phyloP scores from a whole-genome alignment of 1,284 basidiomycete genomes.

The Apiotrichum brassicae region DNA sequence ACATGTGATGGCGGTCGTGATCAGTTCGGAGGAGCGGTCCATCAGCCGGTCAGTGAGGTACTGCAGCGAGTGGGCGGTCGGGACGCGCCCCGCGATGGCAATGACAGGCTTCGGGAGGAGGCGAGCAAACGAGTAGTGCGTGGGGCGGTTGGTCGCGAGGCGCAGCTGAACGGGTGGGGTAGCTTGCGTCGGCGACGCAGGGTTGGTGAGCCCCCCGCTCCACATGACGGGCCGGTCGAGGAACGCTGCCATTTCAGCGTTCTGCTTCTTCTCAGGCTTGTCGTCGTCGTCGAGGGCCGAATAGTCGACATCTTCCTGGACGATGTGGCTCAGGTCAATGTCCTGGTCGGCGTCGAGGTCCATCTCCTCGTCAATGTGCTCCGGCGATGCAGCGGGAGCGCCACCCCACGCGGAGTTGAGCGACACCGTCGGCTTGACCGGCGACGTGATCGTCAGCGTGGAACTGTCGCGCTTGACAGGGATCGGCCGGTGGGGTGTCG shows the following conservation, averaged over 20 bases:
- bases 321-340: constrained; percentile 39
- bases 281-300: constrained; percentile 2
- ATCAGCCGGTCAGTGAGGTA: constrained; percentile 69
- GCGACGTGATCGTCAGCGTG: neutral
- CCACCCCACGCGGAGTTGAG: constrained; percentile 18
- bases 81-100: constrained; percentile 60
- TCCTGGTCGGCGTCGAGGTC: constrained; percentile 22
- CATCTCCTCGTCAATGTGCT: neutral
- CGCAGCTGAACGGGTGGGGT: constrained; percentile 21
- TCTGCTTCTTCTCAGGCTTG: constrained; percentile 3
- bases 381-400: neutral
- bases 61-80: constrained; percentile 59
- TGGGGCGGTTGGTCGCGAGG: constrained; percentile 7
- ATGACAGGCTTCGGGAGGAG: constrained; percentile 32
- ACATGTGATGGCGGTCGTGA: constrained; percentile 65
- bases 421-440: constrained; percentile 1
- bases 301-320: constrained; percentile 7
- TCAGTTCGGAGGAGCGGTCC: constrained; percentile 68
- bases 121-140: constrained; percentile 15
- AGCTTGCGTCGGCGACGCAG: constrained; percentile 16
- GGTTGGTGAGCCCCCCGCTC: constrained; percentile 31
- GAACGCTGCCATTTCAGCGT: constrained; percentile 18
- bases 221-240: constrained; percentile 24
- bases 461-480: neutral
- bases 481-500: neutral